Evolutionary conservation across 75 land plant genomes (phyloP).

Genomic region (Sequoia sempervirens): DNA sequence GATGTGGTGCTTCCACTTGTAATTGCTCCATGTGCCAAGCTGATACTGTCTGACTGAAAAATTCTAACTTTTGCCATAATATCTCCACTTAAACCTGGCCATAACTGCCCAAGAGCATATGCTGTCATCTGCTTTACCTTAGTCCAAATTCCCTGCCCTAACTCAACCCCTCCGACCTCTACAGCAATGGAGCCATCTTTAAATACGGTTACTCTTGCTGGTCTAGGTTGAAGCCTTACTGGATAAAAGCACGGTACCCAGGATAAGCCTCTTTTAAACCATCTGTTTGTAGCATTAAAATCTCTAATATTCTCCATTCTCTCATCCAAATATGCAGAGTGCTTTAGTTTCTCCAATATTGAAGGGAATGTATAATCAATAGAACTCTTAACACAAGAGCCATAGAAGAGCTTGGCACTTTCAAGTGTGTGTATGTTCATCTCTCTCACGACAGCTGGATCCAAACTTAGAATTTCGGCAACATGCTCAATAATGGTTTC

Average conservation of each 20-base stretch:
- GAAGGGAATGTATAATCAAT: slow-evolving; percentile 59
- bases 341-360: slow-evolving; percentile 43
- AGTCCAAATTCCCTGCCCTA: slow-evolving; percentile 88
- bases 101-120: slow-evolving; percentile 51
- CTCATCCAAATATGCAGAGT: slow-evolving; percentile 20
- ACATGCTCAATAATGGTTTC: slow-evolving; percentile 83
- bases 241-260: slow-evolving; percentile 48
- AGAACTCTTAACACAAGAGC: slow-evolving; percentile 23
- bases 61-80: slow-evolving; percentile 65
- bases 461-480: slow-evolving; percentile 57
- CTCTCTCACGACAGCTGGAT: slow-evolving; percentile 41
- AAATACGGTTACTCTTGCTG: slow-evolving; percentile 79
- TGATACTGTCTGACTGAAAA: slow-evolving; percentile 76
- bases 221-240: slow-evolving; percentile 34
- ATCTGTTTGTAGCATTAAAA: slow-evolving; percentile 49
- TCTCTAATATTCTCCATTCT: slow-evolving; percentile 28
- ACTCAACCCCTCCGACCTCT: slow-evolving; percentile 83
- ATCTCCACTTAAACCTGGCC: slow-evolving; percentile 33
- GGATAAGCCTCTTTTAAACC: slow-evolving; percentile 82
- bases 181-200: slow-evolving; percentile 78
- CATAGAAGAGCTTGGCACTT: slow-evolving; percentile 46
- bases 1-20: slow-evolving; percentile 84
- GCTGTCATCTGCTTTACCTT: slow-evolving; percentile 85
- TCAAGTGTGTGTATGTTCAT: slow-evolving; percentile 61
- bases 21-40: slow-evolving; percentile 71